Percentiles rank a stretch among this genome's conserved stretches.
phyloP scores from a whole-genome alignment of 2,329 filamentous ascomycete genomes.

The Ascochyta lentis region DNA sequence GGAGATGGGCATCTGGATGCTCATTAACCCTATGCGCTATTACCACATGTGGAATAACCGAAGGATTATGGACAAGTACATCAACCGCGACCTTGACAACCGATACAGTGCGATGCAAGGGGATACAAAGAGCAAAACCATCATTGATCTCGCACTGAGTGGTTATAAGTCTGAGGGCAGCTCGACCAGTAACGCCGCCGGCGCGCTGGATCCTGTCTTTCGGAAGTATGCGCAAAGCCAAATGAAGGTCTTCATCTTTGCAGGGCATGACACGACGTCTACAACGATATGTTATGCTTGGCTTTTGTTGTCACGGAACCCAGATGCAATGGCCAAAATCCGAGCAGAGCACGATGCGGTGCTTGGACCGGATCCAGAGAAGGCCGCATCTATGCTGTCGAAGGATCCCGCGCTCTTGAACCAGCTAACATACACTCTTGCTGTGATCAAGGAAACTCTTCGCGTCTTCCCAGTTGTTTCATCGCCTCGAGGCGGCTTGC shows the following conservation, averaged over 20 bases:
- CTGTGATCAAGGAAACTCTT: conserved; percentile 47
- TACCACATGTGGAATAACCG: conserved; percentile 4
- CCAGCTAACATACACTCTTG: conserved; percentile 37
- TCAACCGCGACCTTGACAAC: conserved; percentile 23
- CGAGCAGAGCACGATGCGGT: conserved; percentile 38
- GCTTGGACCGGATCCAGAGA: conserved; percentile 27
- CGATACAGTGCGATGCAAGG: conserved; percentile 12
- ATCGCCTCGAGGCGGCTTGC: conserved; percentile 29
- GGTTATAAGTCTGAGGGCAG: background rate
- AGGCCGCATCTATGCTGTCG: background rate
- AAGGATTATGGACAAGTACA: conserved; percentile 19
- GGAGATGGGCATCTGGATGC: conserved; percentile 10
- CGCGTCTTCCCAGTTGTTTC: conserved; percentile 44
- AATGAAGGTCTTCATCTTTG: conserved; percentile 42
- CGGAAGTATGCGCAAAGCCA: conserved; percentile 28
- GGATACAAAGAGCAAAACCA: conserved; percentile 11
- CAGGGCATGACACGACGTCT: conserved; percentile 40
- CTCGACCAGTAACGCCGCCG: background rate
- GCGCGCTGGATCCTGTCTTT: conserved; percentile 21
- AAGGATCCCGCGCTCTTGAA: conserved; percentile 35
- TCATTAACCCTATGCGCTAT: conserved; percentile 19
- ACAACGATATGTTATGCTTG: conserved; percentile 35
- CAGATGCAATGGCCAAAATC: conserved; percentile 27
- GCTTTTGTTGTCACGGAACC: conserved; percentile 32
- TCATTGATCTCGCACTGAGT: background rate